Percentiles rank a stretch among this genome's conserved stretches.
phyloP scores from a whole-genome alignment of 805 yeast species.

The Debaryomyces tyrocola region DNA sequence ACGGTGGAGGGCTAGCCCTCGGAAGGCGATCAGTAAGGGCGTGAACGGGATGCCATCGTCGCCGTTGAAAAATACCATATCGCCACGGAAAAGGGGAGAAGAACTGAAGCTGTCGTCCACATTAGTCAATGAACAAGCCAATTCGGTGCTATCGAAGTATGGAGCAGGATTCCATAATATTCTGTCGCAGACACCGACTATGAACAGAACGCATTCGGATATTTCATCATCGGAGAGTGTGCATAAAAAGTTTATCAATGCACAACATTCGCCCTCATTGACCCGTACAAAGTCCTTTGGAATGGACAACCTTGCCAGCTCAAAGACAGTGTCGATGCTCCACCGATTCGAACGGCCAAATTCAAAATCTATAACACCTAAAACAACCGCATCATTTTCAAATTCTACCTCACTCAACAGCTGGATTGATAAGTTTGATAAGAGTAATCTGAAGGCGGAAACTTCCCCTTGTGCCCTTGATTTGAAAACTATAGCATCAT shows the following conservation, averaged over 20 bases:
- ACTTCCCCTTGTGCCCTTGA: background rate
- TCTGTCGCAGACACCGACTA: slow-evolving; percentile 31
- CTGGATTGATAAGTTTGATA: slow-evolving; percentile 33
- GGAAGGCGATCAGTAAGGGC: slow-evolving; percentile 7
- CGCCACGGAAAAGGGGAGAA: slow-evolving; percentile 8
- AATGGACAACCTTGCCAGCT: background rate
- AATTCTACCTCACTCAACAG: slow-evolving; percentile 10
- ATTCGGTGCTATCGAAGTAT: slow-evolving; percentile 42
- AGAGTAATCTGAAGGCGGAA: background rate
- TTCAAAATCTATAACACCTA: background rate
- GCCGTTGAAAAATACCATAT: slow-evolving; percentile 33
- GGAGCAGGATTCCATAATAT: slow-evolving; percentile 35
- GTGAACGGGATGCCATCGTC: slow-evolving; percentile 35
- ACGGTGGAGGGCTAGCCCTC: slow-evolving; percentile 45
- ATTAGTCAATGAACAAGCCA: slow-evolving; percentile 32
- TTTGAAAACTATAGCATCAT: background rate
- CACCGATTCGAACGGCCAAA: slow-evolving; percentile 1
- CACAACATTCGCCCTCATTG: slow-evolving; percentile 29
- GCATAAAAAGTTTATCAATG: slow-evolving; percentile 9
- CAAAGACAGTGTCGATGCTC: background rate
- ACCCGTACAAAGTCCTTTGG: slow-evolving; percentile 40
- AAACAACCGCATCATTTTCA: background rate
- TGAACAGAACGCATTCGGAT: slow-evolving; percentile 36
- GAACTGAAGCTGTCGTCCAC: slow-evolving; percentile 12
- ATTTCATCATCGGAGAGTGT: slow-evolving; percentile 15